A percentile compares a stretch with the other conserved stretches of the same genome.
Conservation (phyloP, 1,139 yeast species). For the Barnettozyma hawaiiensis region DNA sequence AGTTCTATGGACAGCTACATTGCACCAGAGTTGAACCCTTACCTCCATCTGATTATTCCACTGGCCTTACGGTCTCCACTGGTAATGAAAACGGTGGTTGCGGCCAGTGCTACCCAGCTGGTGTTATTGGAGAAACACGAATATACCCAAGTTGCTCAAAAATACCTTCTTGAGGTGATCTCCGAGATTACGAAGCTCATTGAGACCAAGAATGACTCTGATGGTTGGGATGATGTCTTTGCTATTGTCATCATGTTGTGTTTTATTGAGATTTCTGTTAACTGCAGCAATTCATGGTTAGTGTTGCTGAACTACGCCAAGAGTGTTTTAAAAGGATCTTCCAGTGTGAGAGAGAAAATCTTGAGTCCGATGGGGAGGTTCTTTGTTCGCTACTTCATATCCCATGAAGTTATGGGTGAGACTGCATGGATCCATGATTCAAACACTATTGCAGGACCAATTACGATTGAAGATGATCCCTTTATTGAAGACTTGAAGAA, state of each 20-base stretch:
- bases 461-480: slow-evolving; percentile 26
- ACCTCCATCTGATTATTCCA: slow-evolving; percentile 33
- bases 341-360: slow-evolving; percentile 21
- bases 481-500: slow-evolving; percentile 29
- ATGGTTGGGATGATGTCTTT: slow-evolving; percentile 36
- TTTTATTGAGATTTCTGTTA: slow-evolving; percentile 35
- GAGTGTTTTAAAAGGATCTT: slow-evolving; percentile 28
- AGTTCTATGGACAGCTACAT: slow-evolving; percentile 14
- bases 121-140: slow-evolving; percentile 28
- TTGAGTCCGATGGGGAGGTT: slow-evolving; percentile 30
- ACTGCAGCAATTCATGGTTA: slow-evolving; percentile 36
- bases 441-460: not conserved
- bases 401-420: slow-evolving; percentile 39
- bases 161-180: slow-evolving; percentile 28
- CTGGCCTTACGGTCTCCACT: slow-evolving; percentile 30
- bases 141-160: slow-evolving; percentile 27
- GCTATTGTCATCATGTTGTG: slow-evolving; percentile 36
- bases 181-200: slow-evolving; percentile 30
- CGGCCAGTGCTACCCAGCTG: slow-evolving; percentile 34
- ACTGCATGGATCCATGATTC: slow-evolving; percentile 31
- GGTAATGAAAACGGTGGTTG: slow-evolving; percentile 32
- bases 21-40: slow-evolving; percentile 32
- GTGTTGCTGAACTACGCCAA: slow-evolving; percentile 35
- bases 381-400: slow-evolving; percentile 33
- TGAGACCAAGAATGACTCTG: slow-evolving; percentile 21